Conservation (phyloP, 176 grass and related monocot genomes). For the Lolium perenne region DNA sequence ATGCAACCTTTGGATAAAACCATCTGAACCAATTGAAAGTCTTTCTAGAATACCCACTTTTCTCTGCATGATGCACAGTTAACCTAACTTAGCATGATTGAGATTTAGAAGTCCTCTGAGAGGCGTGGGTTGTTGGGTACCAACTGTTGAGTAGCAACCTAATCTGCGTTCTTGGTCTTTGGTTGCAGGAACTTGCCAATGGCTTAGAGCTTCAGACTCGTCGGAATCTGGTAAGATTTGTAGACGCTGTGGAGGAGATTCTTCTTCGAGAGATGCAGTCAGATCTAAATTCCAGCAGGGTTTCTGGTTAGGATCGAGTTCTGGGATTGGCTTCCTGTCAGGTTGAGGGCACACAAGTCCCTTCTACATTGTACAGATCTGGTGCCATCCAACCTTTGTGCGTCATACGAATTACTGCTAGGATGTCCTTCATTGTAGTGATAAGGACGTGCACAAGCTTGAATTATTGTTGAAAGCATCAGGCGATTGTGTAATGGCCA, state of each 20-base stretch:
- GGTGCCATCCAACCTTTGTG: neutral
- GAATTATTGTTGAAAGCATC: neutral
- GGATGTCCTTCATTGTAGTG: neutral
- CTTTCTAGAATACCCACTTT: neutral
- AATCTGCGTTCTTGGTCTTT: neutral
- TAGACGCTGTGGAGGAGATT: constrained; percentile 80
- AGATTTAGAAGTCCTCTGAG: neutral
- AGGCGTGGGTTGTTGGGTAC: neutral
- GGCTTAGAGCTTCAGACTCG: constrained; percentile 62
- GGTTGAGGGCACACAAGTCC: constrained; percentile 2
- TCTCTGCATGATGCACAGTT: neutral
- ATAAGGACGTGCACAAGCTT: neutral
- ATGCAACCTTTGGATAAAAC: neutral
- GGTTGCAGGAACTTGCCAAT: constrained; percentile 73
- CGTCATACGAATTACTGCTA: neutral
- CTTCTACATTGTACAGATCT: neutral
- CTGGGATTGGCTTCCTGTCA: neutral
- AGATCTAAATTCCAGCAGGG: constrained; percentile 29
- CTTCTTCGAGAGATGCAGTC: constrained; percentile 67
- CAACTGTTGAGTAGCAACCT: neutral
- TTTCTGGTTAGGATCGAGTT: constrained; percentile 11
- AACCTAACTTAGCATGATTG: neutral
- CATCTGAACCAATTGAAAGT: constrained; percentile 1
- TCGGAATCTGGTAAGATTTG: constrained; percentile 67
- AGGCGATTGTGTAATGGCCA: neutral